Base-by-base conservation (phyloP, 805 yeast genomes). In the Yarrowia deformans region DNA sequence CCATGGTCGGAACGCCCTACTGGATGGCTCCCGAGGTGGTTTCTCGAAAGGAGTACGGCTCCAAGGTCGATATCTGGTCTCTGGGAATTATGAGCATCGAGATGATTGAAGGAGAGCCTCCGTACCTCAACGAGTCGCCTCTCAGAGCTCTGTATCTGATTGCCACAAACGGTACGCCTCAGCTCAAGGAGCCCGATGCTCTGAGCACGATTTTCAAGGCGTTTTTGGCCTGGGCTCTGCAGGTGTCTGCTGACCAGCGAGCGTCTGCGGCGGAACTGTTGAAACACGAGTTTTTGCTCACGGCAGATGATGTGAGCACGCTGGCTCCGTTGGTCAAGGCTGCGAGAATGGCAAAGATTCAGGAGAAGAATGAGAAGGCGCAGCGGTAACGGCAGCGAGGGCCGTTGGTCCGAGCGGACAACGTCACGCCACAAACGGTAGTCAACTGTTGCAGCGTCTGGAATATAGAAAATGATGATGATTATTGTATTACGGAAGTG, bases 11-110 rank as follows among this genome's bases (percentile, higher is more conserved):
- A 16, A 95, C 99, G 0, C 99, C 99, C 14, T 95, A 95, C 78
- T 95, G 99, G 99, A 95, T 95, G 99, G 99, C 99, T 0, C 99
- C 99, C 0, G 99, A 95, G 78, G 97, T 95, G 68, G 97, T 95
- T 35, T 87, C 93, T 19, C 87, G 96, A 74, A 93, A 93, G 78
- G 97, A 93, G 76, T 95, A 95, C 77, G 99, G 97, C 43, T 95
- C 97, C 60, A 93, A 95, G 77, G 97, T 95, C 54, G 99, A 95
- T 80, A 89, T 95, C 63, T 95, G 99, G 99, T 92, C 97, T 8
- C 81, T 95, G 71, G 99, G 99, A 73, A 95, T 95, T 72, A 95
- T 95, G 98, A 88, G 91, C 23, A 95, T 95, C 75, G 99, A 95
- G 80, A 94, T 95, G 98, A 91, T 95, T 73, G 99, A 95, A 79